Evolutionary conservation across 768 basidiomycete genomes (phyloP).

Genomic region (Cubamyces sp.): DNA sequence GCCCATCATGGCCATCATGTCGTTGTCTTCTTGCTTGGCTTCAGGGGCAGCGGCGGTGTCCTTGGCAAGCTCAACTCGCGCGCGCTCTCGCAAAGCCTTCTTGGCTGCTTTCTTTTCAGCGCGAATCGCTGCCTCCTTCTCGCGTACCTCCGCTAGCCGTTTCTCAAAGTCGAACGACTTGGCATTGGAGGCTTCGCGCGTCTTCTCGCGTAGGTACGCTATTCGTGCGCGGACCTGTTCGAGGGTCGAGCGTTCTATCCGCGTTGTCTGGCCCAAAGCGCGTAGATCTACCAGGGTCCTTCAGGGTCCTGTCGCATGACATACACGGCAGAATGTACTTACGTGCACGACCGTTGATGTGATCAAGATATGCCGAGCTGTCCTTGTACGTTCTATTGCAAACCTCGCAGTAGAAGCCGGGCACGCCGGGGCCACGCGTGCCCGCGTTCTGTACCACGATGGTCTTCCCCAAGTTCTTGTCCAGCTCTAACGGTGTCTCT

Average conservation of each 20-base stretch:
- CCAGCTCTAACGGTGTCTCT: conserved; percentile 82
- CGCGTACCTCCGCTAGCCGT: conserved; percentile 81
- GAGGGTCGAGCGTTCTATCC: conserved; percentile 85
- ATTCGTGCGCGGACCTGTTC: conserved; percentile 93
- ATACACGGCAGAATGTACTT: conserved; percentile 39
- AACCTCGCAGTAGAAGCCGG: conserved; percentile 92
- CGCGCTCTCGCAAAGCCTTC: conserved; percentile 76
- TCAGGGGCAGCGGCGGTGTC: conserved; percentile 39
- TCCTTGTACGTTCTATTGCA: conserved; percentile 95
- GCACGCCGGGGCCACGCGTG: conserved; percentile 85
- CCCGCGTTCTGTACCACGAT: conserved; percentile 89
- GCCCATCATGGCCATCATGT: conserved; percentile 87
- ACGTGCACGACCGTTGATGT: conserved; percentile 95
- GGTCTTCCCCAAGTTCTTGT: conserved; percentile 94
- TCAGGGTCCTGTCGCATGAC: neutral
- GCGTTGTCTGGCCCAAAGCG: conserved; percentile 93
- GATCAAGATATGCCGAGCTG: conserved; percentile 90
- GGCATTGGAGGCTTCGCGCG: conserved; percentile 77
- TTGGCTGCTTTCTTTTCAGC: conserved; percentile 79
- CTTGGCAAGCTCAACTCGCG: conserved; percentile 66
- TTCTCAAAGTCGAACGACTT: conserved; percentile 96
- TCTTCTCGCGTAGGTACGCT: conserved; percentile 83
- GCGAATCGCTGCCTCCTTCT: conserved; percentile 67
- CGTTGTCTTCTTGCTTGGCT: conserved; percentile 50
- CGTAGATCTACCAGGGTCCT: conserved; percentile 70